Percentiles rank a stretch among this genome's conserved stretches.
These are phyloP conservation scores for Jaapia argillacea DNA, from an alignment of 768 basidiomycete species.

Conservation along the genomic window DNA sequence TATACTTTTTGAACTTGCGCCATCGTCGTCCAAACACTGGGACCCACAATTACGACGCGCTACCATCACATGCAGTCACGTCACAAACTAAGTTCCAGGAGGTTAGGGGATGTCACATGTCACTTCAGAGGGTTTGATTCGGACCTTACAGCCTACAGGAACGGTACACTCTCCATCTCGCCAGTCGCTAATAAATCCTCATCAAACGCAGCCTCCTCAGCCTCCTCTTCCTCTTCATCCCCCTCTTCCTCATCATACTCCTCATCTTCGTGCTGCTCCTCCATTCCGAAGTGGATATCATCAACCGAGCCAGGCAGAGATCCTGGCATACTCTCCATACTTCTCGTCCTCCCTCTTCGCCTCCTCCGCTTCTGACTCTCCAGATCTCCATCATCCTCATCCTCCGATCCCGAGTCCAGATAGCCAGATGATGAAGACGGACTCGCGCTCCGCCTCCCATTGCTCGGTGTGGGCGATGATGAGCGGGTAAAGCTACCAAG, in stretches of 20 bases:
- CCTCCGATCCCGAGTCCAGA: constrained; percentile 38
- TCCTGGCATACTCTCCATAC: constrained; percentile 83
- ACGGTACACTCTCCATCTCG: constrained; percentile 25
- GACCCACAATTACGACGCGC: constrained; percentile 9
- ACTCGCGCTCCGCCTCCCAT: constrained; percentile 36
- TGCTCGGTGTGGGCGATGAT: constrained; percentile 24
- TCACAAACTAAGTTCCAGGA: background rate
- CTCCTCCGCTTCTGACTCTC: constrained; percentile 29
- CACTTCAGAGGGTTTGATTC: no score
- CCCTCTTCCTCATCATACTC: constrained; percentile 21
- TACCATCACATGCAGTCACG: background rate
- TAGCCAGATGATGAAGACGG: constrained; percentile 43
- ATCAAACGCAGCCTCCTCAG: constrained; percentile 66
- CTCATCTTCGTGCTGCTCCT: constrained; percentile 16
- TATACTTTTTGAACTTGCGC: constrained; percentile 4
- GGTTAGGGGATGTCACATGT: background rate
- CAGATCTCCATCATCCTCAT: constrained; percentile 23
- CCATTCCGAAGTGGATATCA: constrained; percentile 26
- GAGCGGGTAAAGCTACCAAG: constrained; percentile 38
- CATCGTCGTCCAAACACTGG: constrained; percentile 2
- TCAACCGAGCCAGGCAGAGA: constrained; percentile 44
- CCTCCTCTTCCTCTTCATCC: constrained; percentile 46
- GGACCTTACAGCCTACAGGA: no score
- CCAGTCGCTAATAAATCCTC: constrained; percentile 73
- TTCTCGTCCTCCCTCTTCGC: constrained; percentile 39